phyloP scores from a whole-genome alignment of 768 basidiomycete genomes.

The Pilatotrama ljubarskyi region DNA sequence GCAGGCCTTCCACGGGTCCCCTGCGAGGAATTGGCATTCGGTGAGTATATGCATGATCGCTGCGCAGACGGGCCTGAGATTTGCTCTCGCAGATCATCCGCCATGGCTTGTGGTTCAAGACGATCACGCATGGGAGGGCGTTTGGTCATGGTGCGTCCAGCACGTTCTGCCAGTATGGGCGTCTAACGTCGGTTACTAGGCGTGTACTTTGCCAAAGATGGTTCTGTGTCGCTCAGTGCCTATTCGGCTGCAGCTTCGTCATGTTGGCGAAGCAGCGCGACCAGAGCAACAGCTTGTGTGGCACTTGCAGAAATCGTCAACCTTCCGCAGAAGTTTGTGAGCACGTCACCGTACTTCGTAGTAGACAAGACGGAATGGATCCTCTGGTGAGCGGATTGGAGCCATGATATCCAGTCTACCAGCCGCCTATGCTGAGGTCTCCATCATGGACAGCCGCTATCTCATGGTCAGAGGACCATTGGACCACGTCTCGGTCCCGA shows the following conservation, averaged over 20 bases:
- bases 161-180: neutral
- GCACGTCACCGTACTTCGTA: conserved; percentile 53
- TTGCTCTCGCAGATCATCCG: conserved; percentile 55
- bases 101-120: conserved; percentile 67
- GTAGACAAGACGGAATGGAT: conserved; percentile 69
- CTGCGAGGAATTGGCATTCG: conserved; percentile 69
- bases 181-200: conserved; percentile 37
- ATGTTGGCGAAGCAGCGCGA: conserved; percentile 56
- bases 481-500: neutral
- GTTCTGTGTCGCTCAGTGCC: conserved; percentile 42
- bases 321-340: conserved; percentile 55
- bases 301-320: conserved; percentile 71
- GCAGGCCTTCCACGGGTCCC: conserved; percentile 71
- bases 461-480: conserved; percentile 49
- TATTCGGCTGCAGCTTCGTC: conserved; percentile 40
- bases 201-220: conserved; percentile 69
- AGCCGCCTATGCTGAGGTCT: neutral
- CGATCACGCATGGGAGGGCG: conserved; percentile 55
- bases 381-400: conserved; percentile 53
- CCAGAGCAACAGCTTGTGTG: conserved; percentile 46
- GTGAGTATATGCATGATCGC: conserved; percentile 34
- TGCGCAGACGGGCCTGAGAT: neutral
- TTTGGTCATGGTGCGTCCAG: conserved; percentile 55
- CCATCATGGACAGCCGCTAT: conserved; percentile 53
- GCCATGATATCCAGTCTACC: neutral